Evolutionary conservation across 2,329 filamentous ascomycete species (phyloP), one percentile per base, ranked within the genome.

Genomic region (Clonostachys chloroleuca): DNA sequence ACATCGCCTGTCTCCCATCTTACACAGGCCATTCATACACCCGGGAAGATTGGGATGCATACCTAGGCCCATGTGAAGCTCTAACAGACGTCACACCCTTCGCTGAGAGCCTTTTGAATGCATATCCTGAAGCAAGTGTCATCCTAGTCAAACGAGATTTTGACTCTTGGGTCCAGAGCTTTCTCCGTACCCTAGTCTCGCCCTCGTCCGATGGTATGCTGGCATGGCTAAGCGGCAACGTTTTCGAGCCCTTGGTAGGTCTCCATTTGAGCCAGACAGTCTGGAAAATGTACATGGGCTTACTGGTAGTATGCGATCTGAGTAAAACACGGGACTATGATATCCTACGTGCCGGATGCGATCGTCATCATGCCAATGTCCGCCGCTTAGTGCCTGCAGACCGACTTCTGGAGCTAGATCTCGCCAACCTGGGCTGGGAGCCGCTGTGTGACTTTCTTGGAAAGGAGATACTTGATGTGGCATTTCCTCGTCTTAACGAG

Each of bases 371-470:
- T 43, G 59, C 54, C 2, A 56, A 59, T 42, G 56, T 65, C 13
- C 52, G 50, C 37, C 50, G 44, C 40, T 40, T 63, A 47, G 62
- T 66, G 12, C 59, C 61, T 4, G 40, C 52, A 12, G 60, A 62
- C n/a, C 44, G 45, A 14, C 47, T 56, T 47, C 39, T 66, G 42
- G 58, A 65, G 45, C 63, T 60, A 50, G 51, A 56, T 4, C 57
- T 65, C 33, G 56, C 61, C 17, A 60, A 67, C 34, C 43, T 49
- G 12, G 62, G 62, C 42, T 67, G 64, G 64, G 60, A 56, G 34
- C 65, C 63, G 10, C 53, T 68, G 35, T 67, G 64, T 54, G 42
- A 58, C 36, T 67, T 67, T 48, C 56, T 67, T 1, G 59, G 58
- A 47, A 59, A 60, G 46, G 51, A 55, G 1, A 55, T 66, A 1